phyloP scores from a whole-genome alignment of 495 filamentous ascomycete species.

The Podospora conica region DNA sequence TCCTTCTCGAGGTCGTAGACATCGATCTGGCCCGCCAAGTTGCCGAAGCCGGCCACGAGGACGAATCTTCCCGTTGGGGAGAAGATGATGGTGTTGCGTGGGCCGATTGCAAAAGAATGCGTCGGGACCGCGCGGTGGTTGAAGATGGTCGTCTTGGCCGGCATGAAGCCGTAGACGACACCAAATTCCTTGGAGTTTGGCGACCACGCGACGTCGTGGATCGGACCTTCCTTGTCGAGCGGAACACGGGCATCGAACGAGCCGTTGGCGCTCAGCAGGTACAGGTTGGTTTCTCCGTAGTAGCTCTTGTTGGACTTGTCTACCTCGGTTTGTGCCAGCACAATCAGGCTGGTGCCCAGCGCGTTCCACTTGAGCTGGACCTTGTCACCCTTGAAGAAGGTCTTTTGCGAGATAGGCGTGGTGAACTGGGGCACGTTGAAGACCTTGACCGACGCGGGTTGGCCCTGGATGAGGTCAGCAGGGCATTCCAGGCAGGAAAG shows the following conservation, averaged over 20 bases:
- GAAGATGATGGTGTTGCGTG: conserved; percentile 92
- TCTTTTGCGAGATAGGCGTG: conserved; percentile 85
- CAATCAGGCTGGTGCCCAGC: conserved; percentile 81
- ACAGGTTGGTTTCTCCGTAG: conserved; percentile 96
- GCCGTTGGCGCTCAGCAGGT: conserved; percentile 86
- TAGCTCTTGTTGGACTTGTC: conserved; percentile 98
- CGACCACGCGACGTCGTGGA: conserved; percentile 97
- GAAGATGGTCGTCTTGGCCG: conserved; percentile 95
- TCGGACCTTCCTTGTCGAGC: conserved; percentile 95
- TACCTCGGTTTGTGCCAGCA: conserved; percentile 95
- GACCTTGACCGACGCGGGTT: conserved; percentile 88
- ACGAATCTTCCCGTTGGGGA: conserved; percentile 91
- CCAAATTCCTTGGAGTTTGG: conserved; percentile 95
- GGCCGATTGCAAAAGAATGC: conserved; percentile 75
- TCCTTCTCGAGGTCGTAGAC: conserved; percentile 93
- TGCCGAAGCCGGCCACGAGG: conserved; percentile 92
- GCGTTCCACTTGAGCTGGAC: conserved; percentile 97
- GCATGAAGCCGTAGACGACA: conserved; percentile 96
- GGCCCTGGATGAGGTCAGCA: conserved; percentile 50
- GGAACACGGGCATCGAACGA: conserved; percentile 87
- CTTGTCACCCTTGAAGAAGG: conserved; percentile 98
- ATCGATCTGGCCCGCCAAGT: conserved; percentile 94
- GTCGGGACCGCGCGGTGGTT: conserved; percentile 73
- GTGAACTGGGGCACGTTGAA: conserved; percentile 85
- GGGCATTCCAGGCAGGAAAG: background rate